Conservation (phyloP, 768 basidiomycete genomes). For the Termitomyces sp. region DNA sequence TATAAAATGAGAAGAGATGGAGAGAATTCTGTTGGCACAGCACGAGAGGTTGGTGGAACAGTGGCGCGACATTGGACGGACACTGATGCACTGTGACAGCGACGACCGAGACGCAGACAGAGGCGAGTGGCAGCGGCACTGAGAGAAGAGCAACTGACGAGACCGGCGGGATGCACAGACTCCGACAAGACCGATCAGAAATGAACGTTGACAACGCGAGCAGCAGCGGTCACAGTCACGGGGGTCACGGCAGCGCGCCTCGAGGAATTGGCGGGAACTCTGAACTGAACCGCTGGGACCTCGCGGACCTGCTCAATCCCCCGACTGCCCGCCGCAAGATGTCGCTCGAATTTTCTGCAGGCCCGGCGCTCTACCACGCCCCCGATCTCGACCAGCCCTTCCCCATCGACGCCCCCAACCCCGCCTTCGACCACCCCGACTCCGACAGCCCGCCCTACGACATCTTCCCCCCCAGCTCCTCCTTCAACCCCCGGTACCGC, state of each 20-base stretch:
- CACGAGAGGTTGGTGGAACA: not conserved
- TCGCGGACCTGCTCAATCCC: slow-evolving; percentile 42
- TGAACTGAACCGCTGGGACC: slow-evolving; percentile 33
- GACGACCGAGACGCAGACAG: not conserved
- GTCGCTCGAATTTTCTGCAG: slow-evolving; percentile 50
- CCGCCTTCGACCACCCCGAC: slow-evolving; percentile 38
- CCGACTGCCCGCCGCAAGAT: slow-evolving; percentile 29
- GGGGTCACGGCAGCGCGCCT: slow-evolving; percentile 24
- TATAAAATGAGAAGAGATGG: slow-evolving; percentile 4
- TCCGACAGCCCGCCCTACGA: slow-evolving; percentile 59
- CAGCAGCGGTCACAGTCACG: slow-evolving; percentile 16
- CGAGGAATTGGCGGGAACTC: slow-evolving; percentile 28
- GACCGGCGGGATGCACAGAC: slow-evolving; percentile 28
- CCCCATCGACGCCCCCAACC: slow-evolving; percentile 35
- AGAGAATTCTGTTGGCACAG: not conserved
- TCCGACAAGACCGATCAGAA: slow-evolving; percentile 55
- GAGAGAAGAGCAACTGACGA: slow-evolving; percentile 7
- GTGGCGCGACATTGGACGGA: not conserved
- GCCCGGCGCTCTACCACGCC: slow-evolving; percentile 40
- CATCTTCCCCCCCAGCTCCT: slow-evolving; percentile 45
- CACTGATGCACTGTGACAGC: not conserved
- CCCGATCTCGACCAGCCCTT: slow-evolving; percentile 56
- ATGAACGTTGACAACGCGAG: slow-evolving; percentile 27
- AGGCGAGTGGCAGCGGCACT: not conserved
- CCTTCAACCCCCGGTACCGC: slow-evolving; percentile 60